These are phyloP conservation scores for Coemansia sp. DNA, from an alignment of 192 early-diverging fungal genomes.

Conservation along the genomic window DNA sequence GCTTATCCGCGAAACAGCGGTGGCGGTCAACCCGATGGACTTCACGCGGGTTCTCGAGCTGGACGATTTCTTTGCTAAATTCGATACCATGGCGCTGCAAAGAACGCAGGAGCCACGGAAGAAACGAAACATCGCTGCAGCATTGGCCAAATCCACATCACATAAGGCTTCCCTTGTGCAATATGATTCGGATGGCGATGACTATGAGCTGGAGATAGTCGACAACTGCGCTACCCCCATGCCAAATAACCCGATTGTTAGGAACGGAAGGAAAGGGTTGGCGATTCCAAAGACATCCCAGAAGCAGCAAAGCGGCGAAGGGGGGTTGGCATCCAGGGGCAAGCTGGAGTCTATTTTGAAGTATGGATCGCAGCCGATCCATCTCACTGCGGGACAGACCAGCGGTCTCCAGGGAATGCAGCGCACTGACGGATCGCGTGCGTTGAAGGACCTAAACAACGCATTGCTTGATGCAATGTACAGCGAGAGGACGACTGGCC, in stretches of 20 bases:
- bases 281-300: not conserved
- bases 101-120: not conserved
- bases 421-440: slow-evolving; percentile 26
- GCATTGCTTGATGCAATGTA: slow-evolving; percentile 40
- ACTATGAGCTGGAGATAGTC: slow-evolving; percentile 33
- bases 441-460: slow-evolving; percentile 26
- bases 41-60: slow-evolving; percentile 27
- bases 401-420: not conserved
- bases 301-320: not conserved
- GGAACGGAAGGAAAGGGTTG: not conserved
- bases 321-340: not conserved
- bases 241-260: not conserved
- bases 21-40: slow-evolving; percentile 36
- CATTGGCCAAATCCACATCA: not conserved
- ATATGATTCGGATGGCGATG: slow-evolving; percentile 26
- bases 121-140: not conserved
- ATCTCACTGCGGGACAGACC: not conserved
- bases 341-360: slow-evolving; percentile 30
- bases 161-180: not conserved
- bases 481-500: slow-evolving; percentile 11
- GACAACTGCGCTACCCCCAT: slow-evolving; percentile 3
- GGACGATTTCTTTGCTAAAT: slow-evolving; percentile 26
- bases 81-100: slow-evolving; percentile 12
- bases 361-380: slow-evolving; percentile 40
- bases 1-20: slow-evolving; percentile 43